Evolutionary conservation across 169 alveolate species (phyloP).

Genomic region (Cryptosporidium sp.): DNA sequence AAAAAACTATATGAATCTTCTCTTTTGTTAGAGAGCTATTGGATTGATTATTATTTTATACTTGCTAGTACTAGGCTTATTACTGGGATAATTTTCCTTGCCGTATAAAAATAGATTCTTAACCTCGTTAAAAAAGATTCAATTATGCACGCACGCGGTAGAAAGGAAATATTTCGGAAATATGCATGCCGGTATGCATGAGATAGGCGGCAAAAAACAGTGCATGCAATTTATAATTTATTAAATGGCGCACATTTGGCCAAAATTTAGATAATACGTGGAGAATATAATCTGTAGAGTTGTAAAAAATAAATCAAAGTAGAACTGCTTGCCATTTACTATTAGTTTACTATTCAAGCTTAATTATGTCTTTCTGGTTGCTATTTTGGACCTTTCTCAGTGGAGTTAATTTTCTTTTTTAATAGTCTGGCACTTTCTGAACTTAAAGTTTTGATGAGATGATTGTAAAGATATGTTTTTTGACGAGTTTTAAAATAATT

Average conservation of each 20-base stretch:
- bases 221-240: background rate
- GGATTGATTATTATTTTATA: background rate
- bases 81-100: background rate
- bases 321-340: too few relatives aligned
- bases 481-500: too few relatives aligned
- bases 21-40: background rate
- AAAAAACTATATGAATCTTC: background rate
- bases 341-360: too few relatives aligned
- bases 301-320: too few relatives aligned
- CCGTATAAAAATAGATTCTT: conserved; percentile 61
- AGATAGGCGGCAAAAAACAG: background rate
- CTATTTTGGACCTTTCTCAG: too few relatives aligned
- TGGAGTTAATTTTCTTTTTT: too few relatives aligned
- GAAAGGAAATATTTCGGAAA: background rate
- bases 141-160: conserved; percentile 62
- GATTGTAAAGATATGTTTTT: too few relatives aligned
- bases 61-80: background rate
- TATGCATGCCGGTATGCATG: conserved; percentile 5
- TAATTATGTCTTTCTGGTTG: too few relatives aligned
- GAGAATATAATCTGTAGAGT: too few relatives aligned
- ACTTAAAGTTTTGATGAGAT: too few relatives aligned
- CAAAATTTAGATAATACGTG: background rate
- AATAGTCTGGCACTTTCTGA: too few relatives aligned
- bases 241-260: background rate
- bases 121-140: conserved; percentile 60